A percentile compares a stretch with the other conserved stretches of the same genome.
These are phyloP conservation scores for Solanum hybrid DNA, from an alignment of 305 asterid species.

Conservation along the genomic window DNA sequence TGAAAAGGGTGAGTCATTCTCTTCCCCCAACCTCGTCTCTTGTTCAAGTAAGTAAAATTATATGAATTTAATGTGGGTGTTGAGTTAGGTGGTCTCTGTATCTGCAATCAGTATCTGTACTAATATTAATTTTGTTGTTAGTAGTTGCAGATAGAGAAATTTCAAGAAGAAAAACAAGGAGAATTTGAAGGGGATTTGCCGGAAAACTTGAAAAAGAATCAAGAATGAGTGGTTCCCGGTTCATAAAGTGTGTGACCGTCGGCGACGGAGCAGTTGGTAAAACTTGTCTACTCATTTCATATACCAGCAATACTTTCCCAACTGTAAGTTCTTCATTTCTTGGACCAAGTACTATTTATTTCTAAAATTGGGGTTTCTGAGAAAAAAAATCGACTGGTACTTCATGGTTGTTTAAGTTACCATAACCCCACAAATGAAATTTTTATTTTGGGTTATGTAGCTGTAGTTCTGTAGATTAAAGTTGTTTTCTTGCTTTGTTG, in stretches of 20 bases:
- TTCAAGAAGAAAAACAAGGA: not conserved
- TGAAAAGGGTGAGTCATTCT: not conserved
- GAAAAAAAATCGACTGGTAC: not conserved
- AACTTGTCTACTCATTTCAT: slow-evolving; percentile 17
- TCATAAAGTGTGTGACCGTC: slow-evolving; percentile 8
- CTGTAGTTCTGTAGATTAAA: not conserved
- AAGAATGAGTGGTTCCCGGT: slow-evolving; percentile 7
- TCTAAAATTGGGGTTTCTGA: not conserved
- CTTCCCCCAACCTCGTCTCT: not conserved
- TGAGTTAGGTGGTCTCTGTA: not conserved
- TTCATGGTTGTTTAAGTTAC: not conserved
- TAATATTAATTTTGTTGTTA: not conserved
- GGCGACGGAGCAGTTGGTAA: slow-evolving; percentile 13
- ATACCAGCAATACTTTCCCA: slow-evolving; percentile 61
- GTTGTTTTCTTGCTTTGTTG: not conserved
- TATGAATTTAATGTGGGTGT: not conserved
- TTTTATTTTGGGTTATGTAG: not conserved
- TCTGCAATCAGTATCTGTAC: not conserved
- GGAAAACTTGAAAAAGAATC: not conserved
- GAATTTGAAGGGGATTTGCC: not conserved
- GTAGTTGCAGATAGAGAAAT: not conserved
- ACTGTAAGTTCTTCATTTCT: slow-evolving; percentile 13
- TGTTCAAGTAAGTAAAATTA: not conserved
- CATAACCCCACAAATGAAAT: not conserved
- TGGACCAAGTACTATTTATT: not conserved